These are phyloP conservation scores for Puccinia coronata DNA, from an alignment of 1,284 basidiomycete genomes.

Conservation along the genomic window DNA sequence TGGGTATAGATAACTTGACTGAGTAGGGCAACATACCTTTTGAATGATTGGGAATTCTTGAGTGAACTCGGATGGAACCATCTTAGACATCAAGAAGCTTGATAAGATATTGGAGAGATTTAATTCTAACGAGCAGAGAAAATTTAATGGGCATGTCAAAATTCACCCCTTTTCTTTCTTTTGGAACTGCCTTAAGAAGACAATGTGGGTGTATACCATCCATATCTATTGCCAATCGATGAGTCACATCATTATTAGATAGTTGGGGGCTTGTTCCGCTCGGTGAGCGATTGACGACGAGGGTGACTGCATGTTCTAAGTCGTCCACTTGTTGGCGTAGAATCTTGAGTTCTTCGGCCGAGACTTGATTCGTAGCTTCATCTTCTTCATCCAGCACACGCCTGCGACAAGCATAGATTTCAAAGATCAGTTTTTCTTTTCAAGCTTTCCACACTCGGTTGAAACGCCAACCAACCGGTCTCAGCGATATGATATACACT, in stretches of 20 bases:
- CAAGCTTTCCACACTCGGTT: not conserved
- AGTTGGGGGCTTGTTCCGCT: not conserved
- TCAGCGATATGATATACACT: not conserved
- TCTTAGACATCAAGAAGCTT: constrained; percentile 18
- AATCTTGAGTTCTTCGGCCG: constrained; percentile 35
- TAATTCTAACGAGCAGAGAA: constrained; percentile 4
- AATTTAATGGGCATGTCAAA: not conserved
- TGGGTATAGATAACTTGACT: not conserved
- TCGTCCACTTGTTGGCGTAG: constrained; percentile 36
- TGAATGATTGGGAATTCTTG: constrained; percentile 37
- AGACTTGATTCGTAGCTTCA: constrained; percentile 29
- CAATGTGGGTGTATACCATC: constrained; percentile 29
- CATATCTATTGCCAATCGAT: constrained; percentile 34
- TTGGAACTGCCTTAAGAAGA: not conserved
- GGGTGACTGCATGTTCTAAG: constrained; percentile 34
- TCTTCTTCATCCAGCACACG: constrained; percentile 46
- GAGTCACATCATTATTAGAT: not conserved
- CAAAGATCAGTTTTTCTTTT: not conserved
- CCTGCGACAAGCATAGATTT: not conserved
- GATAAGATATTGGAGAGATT: constrained; percentile 18
- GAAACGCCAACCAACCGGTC: too few relatives aligned
- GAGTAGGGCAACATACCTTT: not conserved
- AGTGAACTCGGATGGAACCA: constrained; percentile 13
- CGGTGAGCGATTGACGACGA: constrained; percentile 28
- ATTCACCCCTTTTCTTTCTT: not conserved